Conservation (phyloP, 768 basidiomycete genomes). For the Russula griseocarnosa region DNA sequence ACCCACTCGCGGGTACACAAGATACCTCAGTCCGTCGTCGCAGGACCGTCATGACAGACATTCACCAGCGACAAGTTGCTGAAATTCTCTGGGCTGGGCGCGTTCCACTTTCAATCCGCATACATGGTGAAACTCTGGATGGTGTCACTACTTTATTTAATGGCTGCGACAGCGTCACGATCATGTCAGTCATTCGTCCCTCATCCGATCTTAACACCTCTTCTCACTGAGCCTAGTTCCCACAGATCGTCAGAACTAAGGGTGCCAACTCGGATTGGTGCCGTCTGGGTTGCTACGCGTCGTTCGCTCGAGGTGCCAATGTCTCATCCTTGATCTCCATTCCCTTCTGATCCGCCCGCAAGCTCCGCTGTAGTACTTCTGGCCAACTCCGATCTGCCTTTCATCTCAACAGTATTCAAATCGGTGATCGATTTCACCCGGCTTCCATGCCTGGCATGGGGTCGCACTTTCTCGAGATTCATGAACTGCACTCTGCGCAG, state of each 20-base stretch:
- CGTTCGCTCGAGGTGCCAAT: conserved; percentile 19
- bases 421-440: conserved; percentile 7
- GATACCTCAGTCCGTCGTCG: conserved; percentile 20
- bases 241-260: conserved; percentile 13
- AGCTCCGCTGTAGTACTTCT: conserved; percentile 20
- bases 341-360: not conserved
- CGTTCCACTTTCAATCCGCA: conserved; percentile 20
- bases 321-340: not conserved
- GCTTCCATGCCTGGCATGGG: conserved; percentile 17
- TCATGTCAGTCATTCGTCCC: conserved; percentile 10
- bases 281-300: conserved; percentile 23
- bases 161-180: conserved; percentile 20
- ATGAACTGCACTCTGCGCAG: conserved; percentile 9
- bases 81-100: conserved; percentile 27
- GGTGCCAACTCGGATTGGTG: conserved; percentile 24
- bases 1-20: conserved; percentile 9
- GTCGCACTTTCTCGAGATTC: conserved; percentile 15
- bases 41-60: conserved; percentile 17
- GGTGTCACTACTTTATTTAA: conserved; percentile 19
- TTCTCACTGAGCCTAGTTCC: conserved; percentile 1
- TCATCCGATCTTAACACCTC: not conserved
- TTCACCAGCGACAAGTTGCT: conserved; percentile 15
- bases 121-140: conserved; percentile 18
- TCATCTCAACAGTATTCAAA: conserved; percentile 20
- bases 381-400: conserved; percentile 17